Conservation (phyloP, 2,329 filamentous ascomycete species). For the Monilinia laxa region DNA sequence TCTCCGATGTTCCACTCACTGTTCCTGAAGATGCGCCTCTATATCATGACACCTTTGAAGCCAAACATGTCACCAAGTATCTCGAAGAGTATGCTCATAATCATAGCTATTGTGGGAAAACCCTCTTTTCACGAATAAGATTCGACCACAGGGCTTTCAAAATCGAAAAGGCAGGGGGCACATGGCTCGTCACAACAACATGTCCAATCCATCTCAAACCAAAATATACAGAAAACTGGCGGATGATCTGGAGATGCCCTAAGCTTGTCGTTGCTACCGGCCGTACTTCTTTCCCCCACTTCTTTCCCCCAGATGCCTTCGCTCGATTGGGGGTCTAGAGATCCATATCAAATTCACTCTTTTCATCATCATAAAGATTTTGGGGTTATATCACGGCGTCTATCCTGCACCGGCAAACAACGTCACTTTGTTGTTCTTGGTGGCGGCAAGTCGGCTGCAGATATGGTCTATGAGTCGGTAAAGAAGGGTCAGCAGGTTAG, state of each 20-base stretch:
- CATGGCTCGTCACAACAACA: slow-evolving; percentile 26
- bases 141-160: slow-evolving; percentile 30
- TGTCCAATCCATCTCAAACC: background rate
- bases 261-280: slow-evolving; percentile 12
- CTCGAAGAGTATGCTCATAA: slow-evolving; percentile 34
- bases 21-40: slow-evolving; percentile 34
- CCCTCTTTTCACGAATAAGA: slow-evolving; percentile 32
- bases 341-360: background rate
- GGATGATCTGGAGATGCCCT: background rate
- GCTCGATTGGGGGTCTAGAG: background rate
- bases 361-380: slow-evolving; percentile 23
- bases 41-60: slow-evolving; percentile 36
- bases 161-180: slow-evolving; percentile 29
- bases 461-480: slow-evolving; percentile 19
- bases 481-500: slow-evolving; percentile 10
- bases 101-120: slow-evolving; percentile 27
- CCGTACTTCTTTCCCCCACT: slow-evolving; percentile 5
- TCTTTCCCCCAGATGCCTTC: background rate
- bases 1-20: slow-evolving; percentile 38
- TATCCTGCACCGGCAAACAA: background rate
- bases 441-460: slow-evolving; percentile 15
- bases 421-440: slow-evolving; percentile 21
- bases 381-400: background rate
- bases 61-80: slow-evolving; percentile 37
- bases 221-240: background rate